Percentiles rank a stretch among this genome's conserved stretches.
These are phyloP conservation scores for Cyamopsis tetragonoloba DNA, from an alignment of 306 rosid genomes.

Conservation along the genomic window DNA sequence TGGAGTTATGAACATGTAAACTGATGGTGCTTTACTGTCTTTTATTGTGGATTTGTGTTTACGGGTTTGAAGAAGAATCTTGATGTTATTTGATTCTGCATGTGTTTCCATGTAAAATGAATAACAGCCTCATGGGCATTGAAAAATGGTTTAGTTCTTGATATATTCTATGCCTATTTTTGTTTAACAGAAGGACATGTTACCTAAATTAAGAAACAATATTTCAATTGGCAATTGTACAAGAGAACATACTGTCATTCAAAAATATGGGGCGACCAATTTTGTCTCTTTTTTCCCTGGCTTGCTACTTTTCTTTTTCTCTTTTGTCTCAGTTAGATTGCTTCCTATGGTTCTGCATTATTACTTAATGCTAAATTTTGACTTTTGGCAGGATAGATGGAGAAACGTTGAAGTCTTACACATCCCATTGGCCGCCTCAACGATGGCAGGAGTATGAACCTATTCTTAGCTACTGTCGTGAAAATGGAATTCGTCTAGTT, in stretches of 20 bases:
- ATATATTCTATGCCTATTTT: neutral
- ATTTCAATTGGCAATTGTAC: neutral
- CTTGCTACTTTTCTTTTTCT: neutral
- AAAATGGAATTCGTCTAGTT: conserved; percentile 64
- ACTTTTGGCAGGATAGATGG: conserved; percentile 75
- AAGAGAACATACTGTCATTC: neutral
- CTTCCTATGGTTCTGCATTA: neutral
- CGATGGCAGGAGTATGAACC: conserved; percentile 97
- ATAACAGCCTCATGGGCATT: neutral
- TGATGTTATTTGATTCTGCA: conserved; percentile 5
- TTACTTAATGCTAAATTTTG: conserved; percentile 18
- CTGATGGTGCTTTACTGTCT: neutral
- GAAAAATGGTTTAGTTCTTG: neutral
- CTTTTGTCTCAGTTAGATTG: neutral
- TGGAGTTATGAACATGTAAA: neutral
- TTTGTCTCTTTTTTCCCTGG: neutral
- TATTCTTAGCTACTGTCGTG: conserved; percentile 72
- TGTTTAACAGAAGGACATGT: neutral
- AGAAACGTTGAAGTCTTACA: conserved; percentile 59
- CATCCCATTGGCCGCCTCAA: conserved; percentile 69
- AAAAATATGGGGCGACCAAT: neutral
- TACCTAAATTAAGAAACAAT: conserved; percentile 4
- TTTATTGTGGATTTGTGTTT: neutral
- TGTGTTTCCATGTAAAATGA: neutral
- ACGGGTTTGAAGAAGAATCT: neutral